Evolutionary conservation across 805 yeast genomes (phyloP).

Genomic region (Candida orba): DNA sequence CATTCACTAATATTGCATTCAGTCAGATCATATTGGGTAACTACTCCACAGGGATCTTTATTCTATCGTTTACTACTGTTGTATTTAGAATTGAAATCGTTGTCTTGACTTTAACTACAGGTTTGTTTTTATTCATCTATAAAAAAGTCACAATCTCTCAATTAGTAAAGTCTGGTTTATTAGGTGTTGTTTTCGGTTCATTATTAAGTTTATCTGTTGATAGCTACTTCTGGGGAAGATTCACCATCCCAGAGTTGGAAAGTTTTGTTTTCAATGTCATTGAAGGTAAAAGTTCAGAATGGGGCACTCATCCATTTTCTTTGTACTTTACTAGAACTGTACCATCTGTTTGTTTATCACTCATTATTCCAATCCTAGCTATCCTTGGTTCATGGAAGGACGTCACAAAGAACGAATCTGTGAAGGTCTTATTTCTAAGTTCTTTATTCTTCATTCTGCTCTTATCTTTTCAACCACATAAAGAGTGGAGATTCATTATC

Average conservation of each 20-base stretch:
- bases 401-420: constrained; percentile 24
- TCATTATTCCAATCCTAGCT: constrained; percentile 35
- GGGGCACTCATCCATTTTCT: constrained; percentile 79
- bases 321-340: constrained; percentile 52
- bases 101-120: constrained; percentile 44
- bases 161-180: constrained; percentile 32
- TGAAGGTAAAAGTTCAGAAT: constrained; percentile 62
- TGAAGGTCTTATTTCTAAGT: constrained; percentile 43
- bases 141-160: constrained; percentile 38
- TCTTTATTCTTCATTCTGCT: constrained; percentile 47
- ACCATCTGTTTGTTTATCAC: constrained; percentile 37
- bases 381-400: constrained; percentile 32
- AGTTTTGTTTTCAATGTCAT: constrained; percentile 71
- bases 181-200: constrained; percentile 50
- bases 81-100: constrained; percentile 71
- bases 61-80: constrained; percentile 55
- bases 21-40: constrained; percentile 41
- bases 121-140: constrained; percentile 35
- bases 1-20: constrained; percentile 54
- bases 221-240: constrained; percentile 64
- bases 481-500: constrained; percentile 87
- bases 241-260: constrained; percentile 65
- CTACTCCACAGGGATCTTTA: constrained; percentile 38
- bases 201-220: constrained; percentile 47
- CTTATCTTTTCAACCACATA: constrained; percentile 82